Evolutionary conservation across 2,329 filamentous ascomycete species (phyloP), one percentile per base, ranked within the genome.

Genomic region (Chaetomiaceae sp.): DNA sequence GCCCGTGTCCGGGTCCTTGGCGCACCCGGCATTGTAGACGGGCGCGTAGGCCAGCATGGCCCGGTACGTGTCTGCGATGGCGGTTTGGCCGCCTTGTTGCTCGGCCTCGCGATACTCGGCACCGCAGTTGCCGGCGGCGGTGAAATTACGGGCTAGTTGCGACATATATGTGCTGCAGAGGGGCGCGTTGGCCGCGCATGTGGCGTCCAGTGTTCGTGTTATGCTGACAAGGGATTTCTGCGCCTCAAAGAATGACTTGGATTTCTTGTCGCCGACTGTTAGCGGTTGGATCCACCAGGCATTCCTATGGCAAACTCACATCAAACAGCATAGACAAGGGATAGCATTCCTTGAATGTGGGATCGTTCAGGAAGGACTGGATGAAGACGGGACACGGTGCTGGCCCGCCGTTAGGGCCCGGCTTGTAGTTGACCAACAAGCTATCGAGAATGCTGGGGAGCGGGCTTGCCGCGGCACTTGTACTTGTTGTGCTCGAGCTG

Each of bases 311-410:
- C n/a, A n/a, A n/a, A 64, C 79, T 64, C 71, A 88, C 87, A 73
- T 87, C 82, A 9, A 97, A 74, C 57, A 97, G 79, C 61, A 96
- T 75, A 1, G 91, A 96, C 51, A 96, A 75, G 0, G 92, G 89
- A 58, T 91, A 82, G 70, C 92, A 97, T 45, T 77, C 67, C 59
- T 81, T 78, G 60, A 93, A 89, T 3, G 79, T 82, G 5, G 76
- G 64, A 63, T 88, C 79, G 41, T 69, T 70, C 44, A 93, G 75
- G 60, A 95, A 82, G 2, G 66, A 67, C 45, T 79, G 73, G 66
- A 95, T 84, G 68, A 92, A 91, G 5, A 65, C 65, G 3, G 82
- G 79, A 62, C 87, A 91, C 5, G 71, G 70, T 20, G 71, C 64
- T 13, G 68, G 61, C 41, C 74, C 76, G 44, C 72, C 70, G 10